Conservation (phyloP, 139 green algal genomes). For the Haematococcus lacustris region DNA sequence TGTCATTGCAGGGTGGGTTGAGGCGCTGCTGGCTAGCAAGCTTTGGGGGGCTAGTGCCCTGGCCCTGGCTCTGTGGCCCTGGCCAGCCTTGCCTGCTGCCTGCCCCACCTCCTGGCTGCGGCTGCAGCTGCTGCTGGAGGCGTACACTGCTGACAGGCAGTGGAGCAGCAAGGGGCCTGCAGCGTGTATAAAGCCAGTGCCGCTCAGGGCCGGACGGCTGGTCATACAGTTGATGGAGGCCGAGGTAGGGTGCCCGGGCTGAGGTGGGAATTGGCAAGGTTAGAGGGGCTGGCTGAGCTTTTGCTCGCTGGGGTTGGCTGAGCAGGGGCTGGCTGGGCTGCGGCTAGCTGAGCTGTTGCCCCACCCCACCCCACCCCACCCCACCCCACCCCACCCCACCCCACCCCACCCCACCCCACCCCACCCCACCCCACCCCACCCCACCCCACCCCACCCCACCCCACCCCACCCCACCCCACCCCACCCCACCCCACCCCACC, state of each 20-base stretch:
- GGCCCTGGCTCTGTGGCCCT: too few relatives aligned
- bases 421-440: too few relatives aligned
- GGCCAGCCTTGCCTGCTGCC: too few relatives aligned
- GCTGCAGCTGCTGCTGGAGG: slow-evolving; percentile 38
- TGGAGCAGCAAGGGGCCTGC: slow-evolving; percentile 35
- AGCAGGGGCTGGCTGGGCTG: too few relatives aligned
- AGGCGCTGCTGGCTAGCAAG: too few relatives aligned
- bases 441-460: too few relatives aligned
- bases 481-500: too few relatives aligned
- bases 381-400: background rate
- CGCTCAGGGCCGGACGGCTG: slow-evolving; percentile 26
- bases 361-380: background rate
- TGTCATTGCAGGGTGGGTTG: too few relatives aligned
- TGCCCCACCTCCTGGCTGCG: too few relatives aligned
- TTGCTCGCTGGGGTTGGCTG: background rate
- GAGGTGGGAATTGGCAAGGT: slow-evolving; percentile 6
- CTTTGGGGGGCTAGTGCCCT: too few relatives aligned
- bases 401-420: too few relatives aligned
- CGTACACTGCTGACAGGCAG: slow-evolving; percentile 35
- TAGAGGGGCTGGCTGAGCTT: background rate
- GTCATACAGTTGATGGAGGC: slow-evolving; percentile 30
- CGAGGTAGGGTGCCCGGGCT: slow-evolving; percentile 12
- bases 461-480: too few relatives aligned
- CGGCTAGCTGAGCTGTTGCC: background rate
- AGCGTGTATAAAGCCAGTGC: slow-evolving; percentile 8